Evolutionary conservation across 805 yeast species (phyloP).

Genomic region (Pichia cephalocereana): DNA sequence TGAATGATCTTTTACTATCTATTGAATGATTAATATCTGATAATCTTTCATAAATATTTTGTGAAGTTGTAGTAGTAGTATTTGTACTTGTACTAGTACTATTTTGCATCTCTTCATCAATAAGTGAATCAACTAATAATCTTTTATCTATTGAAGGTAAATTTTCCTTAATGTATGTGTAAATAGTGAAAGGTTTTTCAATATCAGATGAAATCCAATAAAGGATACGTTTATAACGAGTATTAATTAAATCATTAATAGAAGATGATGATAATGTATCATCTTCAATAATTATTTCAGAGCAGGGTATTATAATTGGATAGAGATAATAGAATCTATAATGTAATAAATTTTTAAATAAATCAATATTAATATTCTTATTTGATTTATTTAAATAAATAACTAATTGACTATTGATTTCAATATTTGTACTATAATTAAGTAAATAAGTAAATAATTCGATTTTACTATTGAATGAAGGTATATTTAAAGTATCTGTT

Average conservation of each 20-base stretch:
- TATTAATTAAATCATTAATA: not conserved
- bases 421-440: not conserved
- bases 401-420: not conserved
- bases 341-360: constrained; percentile 10
- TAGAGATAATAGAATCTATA: constrained; percentile 24
- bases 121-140: constrained; percentile 18
- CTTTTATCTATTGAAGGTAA: constrained; percentile 5
- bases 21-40: not conserved
- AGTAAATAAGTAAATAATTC: too few species aligned
- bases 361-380: constrained; percentile 1
- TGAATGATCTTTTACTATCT: constrained; percentile 6
- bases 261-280: not conserved
- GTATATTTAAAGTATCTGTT: too few species aligned
- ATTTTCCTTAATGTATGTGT: not conserved
- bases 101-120: too few species aligned
- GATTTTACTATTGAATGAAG: too few species aligned
- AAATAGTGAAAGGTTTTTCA: not conserved
- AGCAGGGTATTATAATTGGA: constrained; percentile 11
- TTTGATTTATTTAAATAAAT: not conserved
- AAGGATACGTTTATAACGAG: not conserved
- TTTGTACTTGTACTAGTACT: too few species aligned
- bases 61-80: constrained; percentile 20
- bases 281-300: not conserved
- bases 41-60: constrained; percentile 23
- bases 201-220: not conserved